Percentiles rank a stretch among this genome's conserved stretches.
phyloP scores from a whole-genome alignment of 1,139 yeast species.

The Lizanozyma gosingica region DNA sequence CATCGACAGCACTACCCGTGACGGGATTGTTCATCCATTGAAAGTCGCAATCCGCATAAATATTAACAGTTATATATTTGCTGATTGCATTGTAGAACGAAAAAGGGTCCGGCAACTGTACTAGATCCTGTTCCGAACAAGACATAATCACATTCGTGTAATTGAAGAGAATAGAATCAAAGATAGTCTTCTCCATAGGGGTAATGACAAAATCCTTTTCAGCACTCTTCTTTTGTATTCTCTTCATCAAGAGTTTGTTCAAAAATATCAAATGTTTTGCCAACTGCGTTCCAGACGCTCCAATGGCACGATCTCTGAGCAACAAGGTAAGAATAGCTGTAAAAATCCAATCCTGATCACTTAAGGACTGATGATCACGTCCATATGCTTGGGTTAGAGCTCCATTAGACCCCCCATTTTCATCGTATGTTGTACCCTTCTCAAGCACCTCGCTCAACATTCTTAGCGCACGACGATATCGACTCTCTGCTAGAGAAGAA shows the following conservation, averaged over 20 bases:
- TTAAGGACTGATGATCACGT: neutral
- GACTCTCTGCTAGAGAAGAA: constrained; percentile 11
- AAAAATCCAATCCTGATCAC: constrained; percentile 19
- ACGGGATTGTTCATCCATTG: constrained; percentile 29
- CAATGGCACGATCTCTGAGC: constrained; percentile 21
- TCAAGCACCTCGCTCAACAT: constrained; percentile 8
- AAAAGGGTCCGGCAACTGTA: constrained; percentile 25
- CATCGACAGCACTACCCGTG: constrained; percentile 22
- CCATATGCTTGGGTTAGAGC: neutral
- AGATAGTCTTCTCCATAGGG: constrained; percentile 21
- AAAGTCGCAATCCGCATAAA: constrained; percentile 17
- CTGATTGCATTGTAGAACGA: constrained; percentile 20
- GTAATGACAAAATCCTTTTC: constrained; percentile 6
- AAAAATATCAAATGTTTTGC: constrained; percentile 16
- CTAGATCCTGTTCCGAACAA: constrained; percentile 15
- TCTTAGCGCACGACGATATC: constrained; percentile 15
- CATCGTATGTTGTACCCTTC: constrained; percentile 6
- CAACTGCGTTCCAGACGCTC: constrained; percentile 18
- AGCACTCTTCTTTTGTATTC: constrained; percentile 5
- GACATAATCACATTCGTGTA: constrained; percentile 21
- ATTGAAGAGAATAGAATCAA: constrained; percentile 29
- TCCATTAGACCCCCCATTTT: constrained; percentile 7
- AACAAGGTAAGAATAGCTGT: constrained; percentile 27
- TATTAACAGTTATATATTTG: constrained; percentile 18
- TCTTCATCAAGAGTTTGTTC: constrained; percentile 8